Base-by-base conservation (phyloP, 2,329 filamentous ascomycete species). In the Exophiala dermatitidis region DNA sequence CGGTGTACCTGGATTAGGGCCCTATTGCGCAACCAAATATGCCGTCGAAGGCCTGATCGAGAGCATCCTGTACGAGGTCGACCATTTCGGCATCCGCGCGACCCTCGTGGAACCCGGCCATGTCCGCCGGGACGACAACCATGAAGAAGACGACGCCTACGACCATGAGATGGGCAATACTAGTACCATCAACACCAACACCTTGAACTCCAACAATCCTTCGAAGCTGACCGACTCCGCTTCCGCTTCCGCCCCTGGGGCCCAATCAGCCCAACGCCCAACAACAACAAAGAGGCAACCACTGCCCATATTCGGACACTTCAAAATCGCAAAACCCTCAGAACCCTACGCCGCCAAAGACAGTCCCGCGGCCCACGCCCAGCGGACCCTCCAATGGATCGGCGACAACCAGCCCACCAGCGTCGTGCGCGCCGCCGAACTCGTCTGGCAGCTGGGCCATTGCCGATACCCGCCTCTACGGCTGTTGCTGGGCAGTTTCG, bases 21-120 rank as follows among this genome's bases (percentile, higher is more conserved):
- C 91, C 0, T 97, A 95, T 67, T 97, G 91, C 69, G 93, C 93
- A 1, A 95, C 90, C 10, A 98, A 97, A 69, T 97, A 96, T 70
- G 93, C 93, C 0, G 89, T 95, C 3, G 93, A 98, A 67, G 93
- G 91, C 0, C 75, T 98, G 50, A 90, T 97, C 62, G 93, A 98
- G 70, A 90, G 88, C 10, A 91, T 98, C 87, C 78, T 96, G 10
- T 97, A 97, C 70, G 93, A 98, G 68, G 85, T 95, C 36, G 90
- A 96, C 60, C 74, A 77, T 0, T 96, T 95, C 71, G 91, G 93
- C 66, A 86, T 97, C 69, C 95, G 94, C 70, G 88, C 88, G 0
- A 96, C 91, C 1, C 78, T 98, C 4, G 90, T 97, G 0, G 89
- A 96, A 65, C 90, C 91, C 1, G 90, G 90, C 0, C 80, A 96